Conservation (phyloP, 805 yeast species). For the Cyberlindnera samutprakarnensis region DNA sequence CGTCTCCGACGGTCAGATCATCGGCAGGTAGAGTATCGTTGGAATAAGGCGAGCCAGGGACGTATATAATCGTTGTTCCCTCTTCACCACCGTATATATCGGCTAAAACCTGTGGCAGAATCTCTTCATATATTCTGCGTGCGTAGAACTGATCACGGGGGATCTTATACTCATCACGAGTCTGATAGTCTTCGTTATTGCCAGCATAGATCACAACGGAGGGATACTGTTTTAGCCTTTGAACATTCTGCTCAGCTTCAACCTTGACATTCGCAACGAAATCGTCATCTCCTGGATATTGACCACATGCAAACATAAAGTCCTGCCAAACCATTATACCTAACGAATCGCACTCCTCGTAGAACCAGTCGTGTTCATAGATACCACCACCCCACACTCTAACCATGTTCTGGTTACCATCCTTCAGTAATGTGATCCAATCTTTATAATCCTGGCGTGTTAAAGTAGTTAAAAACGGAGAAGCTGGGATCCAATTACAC, state of each 20-base stretch:
- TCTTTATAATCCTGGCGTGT: slow-evolving; percentile 8
- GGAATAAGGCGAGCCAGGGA: slow-evolving; percentile 45
- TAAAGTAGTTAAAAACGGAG: slow-evolving; percentile 7
- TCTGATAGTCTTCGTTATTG: slow-evolving; percentile 16
- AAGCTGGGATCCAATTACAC: slow-evolving; percentile 16
- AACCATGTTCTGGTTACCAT: slow-evolving; percentile 16
- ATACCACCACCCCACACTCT: slow-evolving; percentile 18
- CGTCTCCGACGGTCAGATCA: slow-evolving; percentile 38
- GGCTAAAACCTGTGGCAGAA: slow-evolving; percentile 33
- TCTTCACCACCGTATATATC: slow-evolving; percentile 39
- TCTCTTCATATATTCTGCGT: slow-evolving; percentile 10
- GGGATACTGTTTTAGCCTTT: slow-evolving; percentile 33
- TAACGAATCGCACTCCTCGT: slow-evolving; percentile 9
- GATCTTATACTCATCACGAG: slow-evolving; percentile 8
- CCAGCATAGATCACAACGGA: slow-evolving; percentile 24
- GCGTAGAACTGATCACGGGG: slow-evolving; percentile 13
- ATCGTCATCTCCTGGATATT: slow-evolving; percentile 36
- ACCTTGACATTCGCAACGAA: slow-evolving; percentile 28
- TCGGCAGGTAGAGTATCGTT: slow-evolving; percentile 29
- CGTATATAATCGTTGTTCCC: slow-evolving; percentile 27
- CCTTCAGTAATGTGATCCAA: slow-evolving; percentile 6
- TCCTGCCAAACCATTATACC: slow-evolving; percentile 46
- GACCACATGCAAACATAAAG: slow-evolving; percentile 52
- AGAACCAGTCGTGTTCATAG: slow-evolving; percentile 12
- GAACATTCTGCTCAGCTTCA: slow-evolving; percentile 34